Evolutionary conservation across 306 rosid genomes (phyloP), one percentile per base, ranked within the genome.

Genomic region (Dalbergia oliveri): DNA sequence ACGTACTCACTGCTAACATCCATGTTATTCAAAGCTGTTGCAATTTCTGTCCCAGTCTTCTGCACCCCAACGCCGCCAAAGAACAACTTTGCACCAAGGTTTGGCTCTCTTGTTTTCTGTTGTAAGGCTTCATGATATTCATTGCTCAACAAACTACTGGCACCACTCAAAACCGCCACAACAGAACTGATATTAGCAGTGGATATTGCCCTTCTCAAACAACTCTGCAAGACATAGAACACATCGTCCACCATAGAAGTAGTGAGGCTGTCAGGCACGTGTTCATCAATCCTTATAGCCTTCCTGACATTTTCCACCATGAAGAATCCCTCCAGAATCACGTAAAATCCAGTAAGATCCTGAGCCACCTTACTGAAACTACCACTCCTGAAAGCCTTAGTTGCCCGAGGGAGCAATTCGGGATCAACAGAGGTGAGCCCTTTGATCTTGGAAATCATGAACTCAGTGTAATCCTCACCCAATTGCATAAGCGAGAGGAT

Each of bases 221-320:
- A 95, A 85, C 98, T 95, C 81, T 94, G 99, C 82, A 94, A 76
- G 41, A 94, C 97, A 84, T 92, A 94, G 81, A 94, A 94, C 66
- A 93, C 99, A 79, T 95, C 99, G 21, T 95, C 98, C 81, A 95
- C 98, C 98, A 93, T 90, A 21, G 99, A 93, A 54, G 99, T 93
- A 8, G 98, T 93, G 51, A 95, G 94, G 88, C 97, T 91, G 43
- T 93, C 98, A 23, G 91, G 91, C 47, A 87, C 98, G 4, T 87
- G 92, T 82, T 95, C 99, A 72, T 93, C 97, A 18, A 95, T 95
- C 86, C 80, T 79, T 50, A 91, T 90, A 5, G 99, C 99, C 79
- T 95, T 95, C 84, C 98, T 90, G 57, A 90, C 98, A 83, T 92
- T 95, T 86, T 95, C 99, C 73, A 95, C 98, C 98, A 95, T 95